Percentiles rank a stretch among this genome's conserved stretches.
Conservation (phyloP, 2,329 filamentous ascomycete genomes). For the Fusarium napiforme region DNA sequence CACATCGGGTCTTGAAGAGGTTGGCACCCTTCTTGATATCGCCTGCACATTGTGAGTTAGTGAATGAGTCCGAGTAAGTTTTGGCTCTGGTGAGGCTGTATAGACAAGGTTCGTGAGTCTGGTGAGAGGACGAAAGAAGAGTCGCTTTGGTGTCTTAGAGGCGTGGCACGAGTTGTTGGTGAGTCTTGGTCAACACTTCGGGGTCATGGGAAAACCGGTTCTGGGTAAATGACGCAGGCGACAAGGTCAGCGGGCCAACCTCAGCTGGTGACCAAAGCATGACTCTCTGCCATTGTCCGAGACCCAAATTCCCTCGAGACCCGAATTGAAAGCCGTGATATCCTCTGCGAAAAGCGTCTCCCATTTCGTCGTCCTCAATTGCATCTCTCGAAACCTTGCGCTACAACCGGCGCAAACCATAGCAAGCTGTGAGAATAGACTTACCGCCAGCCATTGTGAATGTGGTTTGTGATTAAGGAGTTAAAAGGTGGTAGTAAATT, state of each 20-base stretch:
- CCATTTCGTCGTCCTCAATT: slow-evolving; percentile 32
- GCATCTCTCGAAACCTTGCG: slow-evolving; percentile 16
- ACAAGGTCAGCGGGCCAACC: slow-evolving; percentile 19
- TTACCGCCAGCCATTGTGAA: slow-evolving; percentile 60
- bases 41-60: slow-evolving; percentile 69
- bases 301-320: neutral
- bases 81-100: neutral
- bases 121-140: neutral
- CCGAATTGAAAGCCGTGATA: slow-evolving; percentile 8
- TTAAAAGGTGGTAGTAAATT: slow-evolving; percentile 27
- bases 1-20: slow-evolving; percentile 99
- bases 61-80: neutral
- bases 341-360: slow-evolving; percentile 9
- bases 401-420: slow-evolving; percentile 20
- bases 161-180: slow-evolving; percentile 12
- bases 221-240: slow-evolving; percentile 51
- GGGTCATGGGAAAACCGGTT: slow-evolving; percentile 27
- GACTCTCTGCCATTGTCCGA: neutral
- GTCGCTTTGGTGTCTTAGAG: slow-evolving; percentile 1
- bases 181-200: slow-evolving; percentile 21
- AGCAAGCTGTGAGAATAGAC: slow-evolving; percentile 36
- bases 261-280: neutral
- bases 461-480: slow-evolving; percentile 37
- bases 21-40: slow-evolving; percentile 96
- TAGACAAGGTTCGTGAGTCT: neutral